Evolutionary conservation across 1,139 yeast genomes (phyloP).

Genomic region (Groenewaldozyma auringiensis): DNA sequence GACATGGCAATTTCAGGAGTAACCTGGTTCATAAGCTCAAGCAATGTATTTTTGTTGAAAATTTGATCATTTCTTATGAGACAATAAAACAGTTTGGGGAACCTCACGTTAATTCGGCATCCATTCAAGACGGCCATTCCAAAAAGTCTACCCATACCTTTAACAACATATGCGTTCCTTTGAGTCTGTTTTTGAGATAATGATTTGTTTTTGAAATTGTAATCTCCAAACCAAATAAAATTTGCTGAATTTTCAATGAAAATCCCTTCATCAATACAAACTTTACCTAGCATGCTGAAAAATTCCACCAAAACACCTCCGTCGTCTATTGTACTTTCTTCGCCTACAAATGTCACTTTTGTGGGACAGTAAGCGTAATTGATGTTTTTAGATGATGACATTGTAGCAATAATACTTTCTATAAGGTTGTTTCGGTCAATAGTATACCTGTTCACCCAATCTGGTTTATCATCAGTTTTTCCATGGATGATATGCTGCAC

Average conservation of each 20-base stretch:
- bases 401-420: slow-evolving; percentile 12
- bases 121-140: slow-evolving; percentile 27
- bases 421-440: slow-evolving; percentile 14
- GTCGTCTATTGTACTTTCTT: slow-evolving; percentile 24
- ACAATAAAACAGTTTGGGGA: slow-evolving; percentile 21
- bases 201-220: slow-evolving; percentile 8
- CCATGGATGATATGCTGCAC: neutral
- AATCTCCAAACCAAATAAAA: slow-evolving; percentile 21
- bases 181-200: neutral
- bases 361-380: slow-evolving; percentile 17
- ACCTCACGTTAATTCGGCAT: slow-evolving; percentile 22
- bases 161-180: slow-evolving; percentile 12
- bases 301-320: slow-evolving; percentile 29
- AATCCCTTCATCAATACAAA: slow-evolving; percentile 12
- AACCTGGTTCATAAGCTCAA: neutral
- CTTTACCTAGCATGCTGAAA: slow-evolving; percentile 21
- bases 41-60: neutral
- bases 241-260: slow-evolving; percentile 16
- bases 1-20: neutral
- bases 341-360: slow-evolving; percentile 19
- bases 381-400: slow-evolving; percentile 13
- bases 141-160: slow-evolving; percentile 22
- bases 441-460: neutral
- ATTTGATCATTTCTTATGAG: slow-evolving; percentile 7
- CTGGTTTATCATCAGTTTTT: neutral